Percentiles rank a stretch among this genome's conserved stretches.
These are phyloP conservation scores for Fusarium xylarioides DNA, from an alignment of 2,329 filamentous ascomycete species.

Conservation along the genomic window DNA sequence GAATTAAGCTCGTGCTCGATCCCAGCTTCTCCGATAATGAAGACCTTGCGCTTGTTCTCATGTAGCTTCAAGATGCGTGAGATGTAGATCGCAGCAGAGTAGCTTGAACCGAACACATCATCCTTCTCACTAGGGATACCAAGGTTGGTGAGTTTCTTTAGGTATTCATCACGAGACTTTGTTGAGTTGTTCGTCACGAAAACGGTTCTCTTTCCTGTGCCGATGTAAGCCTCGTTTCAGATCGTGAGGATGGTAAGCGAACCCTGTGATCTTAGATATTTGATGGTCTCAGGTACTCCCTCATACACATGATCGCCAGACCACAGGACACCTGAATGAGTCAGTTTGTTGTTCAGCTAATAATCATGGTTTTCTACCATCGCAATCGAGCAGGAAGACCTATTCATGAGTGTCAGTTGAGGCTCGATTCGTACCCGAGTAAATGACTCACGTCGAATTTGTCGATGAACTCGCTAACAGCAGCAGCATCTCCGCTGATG, in stretches of 20 bases:
- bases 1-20: conserved; percentile 87
- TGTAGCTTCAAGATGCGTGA: conserved; percentile 86
- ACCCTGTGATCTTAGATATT: conserved; percentile 85
- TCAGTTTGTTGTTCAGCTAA: conserved; percentile 1
- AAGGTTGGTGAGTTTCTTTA: conserved; percentile 85
- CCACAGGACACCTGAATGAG: conserved; percentile 83
- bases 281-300: conserved; percentile 83
- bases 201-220: conserved; percentile 83
- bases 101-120: conserved; percentile 95
- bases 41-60: conserved; percentile 87
- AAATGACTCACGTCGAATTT: conserved; percentile 83
- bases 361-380: conserved; percentile 69
- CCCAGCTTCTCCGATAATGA: conserved; percentile 88
- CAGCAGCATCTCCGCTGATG: conserved; percentile 80
- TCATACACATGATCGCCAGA: conserved; percentile 92
- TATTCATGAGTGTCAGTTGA: conserved; percentile 48
- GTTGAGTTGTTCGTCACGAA: conserved; percentile 99
- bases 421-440: not conserved
- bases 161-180: conserved; percentile 91
- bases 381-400: conserved; percentile 96
- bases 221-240: conserved; percentile 12
- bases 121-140: conserved; percentile 83
- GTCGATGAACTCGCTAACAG: conserved; percentile 84
- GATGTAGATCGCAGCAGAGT: conserved; percentile 96
- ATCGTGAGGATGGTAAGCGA: not conserved